Evolutionary conservation across 2,329 filamentous ascomycete genomes (phyloP).

Genomic region (Penicillium brasilianum): DNA sequence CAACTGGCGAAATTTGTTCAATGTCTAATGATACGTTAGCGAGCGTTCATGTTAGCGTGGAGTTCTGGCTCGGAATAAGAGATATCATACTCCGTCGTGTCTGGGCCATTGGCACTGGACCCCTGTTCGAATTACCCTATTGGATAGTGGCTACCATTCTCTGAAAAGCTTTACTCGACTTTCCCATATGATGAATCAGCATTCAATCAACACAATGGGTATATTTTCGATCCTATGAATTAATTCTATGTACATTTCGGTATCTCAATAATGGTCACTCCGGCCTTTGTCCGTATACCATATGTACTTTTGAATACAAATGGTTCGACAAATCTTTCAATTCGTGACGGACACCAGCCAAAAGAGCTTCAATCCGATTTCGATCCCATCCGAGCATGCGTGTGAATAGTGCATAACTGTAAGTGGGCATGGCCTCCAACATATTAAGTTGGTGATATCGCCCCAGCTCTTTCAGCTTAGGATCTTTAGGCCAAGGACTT

Average conservation of each 20-base stretch:
- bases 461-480: slow-evolving; percentile 59
- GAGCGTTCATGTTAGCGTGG: background rate
- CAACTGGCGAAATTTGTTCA: background rate
- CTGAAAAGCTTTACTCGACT: too few species aligned
- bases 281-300: slow-evolving; percentile 39
- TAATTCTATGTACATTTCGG: slow-evolving; percentile 4
- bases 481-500: slow-evolving; percentile 59
- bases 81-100: background rate
- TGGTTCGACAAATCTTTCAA: slow-evolving; percentile 44
- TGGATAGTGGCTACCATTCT: background rate
- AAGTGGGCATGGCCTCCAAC: slow-evolving; percentile 42
- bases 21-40: background rate
- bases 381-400: slow-evolving; percentile 45
- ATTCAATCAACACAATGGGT: background rate
- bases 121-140: background rate
- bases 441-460: slow-evolving; percentile 43
- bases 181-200: background rate
- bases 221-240: slow-evolving; percentile 2
- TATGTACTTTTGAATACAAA: slow-evolving; percentile 40
- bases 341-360: slow-evolving; percentile 47
- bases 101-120: background rate
- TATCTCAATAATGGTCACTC: background rate
- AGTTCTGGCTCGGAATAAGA: background rate
- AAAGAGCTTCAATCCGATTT: slow-evolving; percentile 45
- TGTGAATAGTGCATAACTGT: slow-evolving; percentile 46